Evolutionary conservation across 352 stramenopile species (phyloP).

Genomic region (Globisporangium nodosum): DNA sequence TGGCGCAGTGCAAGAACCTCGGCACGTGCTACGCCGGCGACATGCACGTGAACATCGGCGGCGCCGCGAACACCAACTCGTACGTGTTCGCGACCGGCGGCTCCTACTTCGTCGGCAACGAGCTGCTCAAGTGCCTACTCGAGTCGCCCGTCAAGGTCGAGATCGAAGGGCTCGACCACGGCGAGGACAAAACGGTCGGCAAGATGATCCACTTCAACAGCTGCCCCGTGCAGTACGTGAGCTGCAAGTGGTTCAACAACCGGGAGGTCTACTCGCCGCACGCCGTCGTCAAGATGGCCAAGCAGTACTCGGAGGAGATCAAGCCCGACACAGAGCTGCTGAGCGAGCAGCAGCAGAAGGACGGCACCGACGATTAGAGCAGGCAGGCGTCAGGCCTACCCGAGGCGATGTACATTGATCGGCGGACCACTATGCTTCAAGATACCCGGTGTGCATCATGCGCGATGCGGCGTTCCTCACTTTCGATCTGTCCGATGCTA

Average conservation of each 20-base stretch:
- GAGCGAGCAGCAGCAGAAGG: slow-evolving; percentile 31
- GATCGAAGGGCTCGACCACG: slow-evolving; percentile 59
- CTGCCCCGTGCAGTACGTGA: slow-evolving; percentile 73
- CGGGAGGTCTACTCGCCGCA: slow-evolving; percentile 70
- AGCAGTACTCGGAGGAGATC: slow-evolving; percentile 51
- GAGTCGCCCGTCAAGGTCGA: slow-evolving; percentile 57
- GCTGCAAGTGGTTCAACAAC: slow-evolving; percentile 86
- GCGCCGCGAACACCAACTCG: slow-evolving; percentile 55
- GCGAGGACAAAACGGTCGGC: slow-evolving; percentile 73
- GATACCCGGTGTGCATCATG: background rate
- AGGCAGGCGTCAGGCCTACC: background rate
- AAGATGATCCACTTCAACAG: slow-evolving; percentile 84
- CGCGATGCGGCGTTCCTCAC: too few species aligned
- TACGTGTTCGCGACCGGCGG: slow-evolving; percentile 77
- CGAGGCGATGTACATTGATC: too few species aligned
- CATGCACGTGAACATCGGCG: slow-evolving; percentile 77
- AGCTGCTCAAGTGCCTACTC: slow-evolving; percentile 60
- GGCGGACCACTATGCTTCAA: too few species aligned
- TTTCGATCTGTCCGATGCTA: too few species aligned
- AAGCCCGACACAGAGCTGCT: slow-evolving; percentile 52
- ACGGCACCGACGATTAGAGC: background rate
- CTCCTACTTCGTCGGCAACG: slow-evolving; percentile 70
- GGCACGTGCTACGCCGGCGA: slow-evolving; percentile 66
- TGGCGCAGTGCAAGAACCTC: slow-evolving; percentile 64
- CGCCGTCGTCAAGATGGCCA: slow-evolving; percentile 63